Base-by-base conservation (phyloP, 139 green algal species). In the Mesotaenium endlicherianum region DNA sequence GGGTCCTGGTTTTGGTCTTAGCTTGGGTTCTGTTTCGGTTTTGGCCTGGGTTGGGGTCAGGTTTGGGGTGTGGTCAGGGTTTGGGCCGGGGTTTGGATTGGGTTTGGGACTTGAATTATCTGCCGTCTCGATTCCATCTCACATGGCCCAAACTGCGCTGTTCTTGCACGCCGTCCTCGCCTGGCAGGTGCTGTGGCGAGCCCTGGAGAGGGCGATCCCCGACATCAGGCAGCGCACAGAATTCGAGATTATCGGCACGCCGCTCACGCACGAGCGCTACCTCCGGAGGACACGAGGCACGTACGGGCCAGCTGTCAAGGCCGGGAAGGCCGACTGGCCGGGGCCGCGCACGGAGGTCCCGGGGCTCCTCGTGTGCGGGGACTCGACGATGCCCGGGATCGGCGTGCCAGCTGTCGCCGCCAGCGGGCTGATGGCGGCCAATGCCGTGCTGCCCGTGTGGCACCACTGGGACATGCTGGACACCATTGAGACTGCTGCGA, bases 301-400 rank as follows among this genome's bases (percentile, higher is more conserved):
- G 5, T 97, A 95, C 83, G 93, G 92, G 4, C 83, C 93, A 1
- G 93, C 89, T 53, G 77, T 88, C 69, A 74, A 75, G n/a, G 88
- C 82, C 1, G 76, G 83, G 17, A 31, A 78, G 42, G 26, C 2
- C 1, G 72, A 43, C 38, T 90, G 80, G 41, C 86, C 86, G 6
- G 86, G 86, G 0, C 80, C 86, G 0, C 47, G 34, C 1, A 95
- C 93, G 4, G 91, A 91, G 49, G 64, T 97, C 16, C 75, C 87
- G 20, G 78, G 86, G 1, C 88, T 92, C 3, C 78, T 94, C 83
- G 55, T 53, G 34, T 86, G 80, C 77, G 94, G 94, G 1, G 95
- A 97, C 89, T 93, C 82, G 11, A 93, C 88, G 53, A 91, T 93
- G 86, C 95, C 95, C 0, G 95, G 95, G 42, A 97, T 98, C 64